phyloP scores from a whole-genome alignment of 2,329 filamentous ascomycete species.

The Albophoma yamanashiensis region DNA sequence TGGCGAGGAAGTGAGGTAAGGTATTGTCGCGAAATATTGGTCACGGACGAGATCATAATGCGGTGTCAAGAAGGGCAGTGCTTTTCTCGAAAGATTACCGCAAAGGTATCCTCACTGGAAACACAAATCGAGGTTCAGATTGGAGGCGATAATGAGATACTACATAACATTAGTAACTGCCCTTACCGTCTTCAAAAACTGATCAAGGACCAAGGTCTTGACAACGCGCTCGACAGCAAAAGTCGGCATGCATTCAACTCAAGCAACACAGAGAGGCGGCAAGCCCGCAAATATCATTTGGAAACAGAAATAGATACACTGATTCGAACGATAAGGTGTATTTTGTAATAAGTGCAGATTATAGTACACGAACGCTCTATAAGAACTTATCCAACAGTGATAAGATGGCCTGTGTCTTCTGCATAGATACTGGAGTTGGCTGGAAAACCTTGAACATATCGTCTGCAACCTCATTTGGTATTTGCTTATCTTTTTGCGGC shows the following conservation, averaged over 20 bases:
- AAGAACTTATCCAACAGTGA: conserved; percentile 1
- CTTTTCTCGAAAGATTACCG: background rate
- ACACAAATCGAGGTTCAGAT: background rate
- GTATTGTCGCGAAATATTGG: background rate
- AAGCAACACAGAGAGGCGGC: background rate
- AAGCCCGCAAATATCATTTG: background rate
- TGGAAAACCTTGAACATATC: background rate
- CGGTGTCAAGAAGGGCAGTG: background rate
- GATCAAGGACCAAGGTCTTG: background rate
- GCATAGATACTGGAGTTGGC: background rate
- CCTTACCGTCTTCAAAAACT: conserved; percentile 1
- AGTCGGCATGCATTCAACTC: background rate
- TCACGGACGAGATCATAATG: background rate
- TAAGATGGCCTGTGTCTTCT: background rate
- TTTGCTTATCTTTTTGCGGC: background rate
- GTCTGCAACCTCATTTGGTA: background rate
- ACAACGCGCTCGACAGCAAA: no score
- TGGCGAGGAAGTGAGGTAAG: background rate
- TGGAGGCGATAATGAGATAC: background rate
- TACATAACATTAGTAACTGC: conserved; percentile 2
- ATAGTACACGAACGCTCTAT: no score
- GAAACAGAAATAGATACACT: background rate
- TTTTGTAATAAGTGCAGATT: background rate
- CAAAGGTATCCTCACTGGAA: background rate
- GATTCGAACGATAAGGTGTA: background rate